Evolutionary conservation across 306 rosid species (phyloP), one percentile per base, ranked within the genome.

Genomic region (Prunus salicina): DNA sequence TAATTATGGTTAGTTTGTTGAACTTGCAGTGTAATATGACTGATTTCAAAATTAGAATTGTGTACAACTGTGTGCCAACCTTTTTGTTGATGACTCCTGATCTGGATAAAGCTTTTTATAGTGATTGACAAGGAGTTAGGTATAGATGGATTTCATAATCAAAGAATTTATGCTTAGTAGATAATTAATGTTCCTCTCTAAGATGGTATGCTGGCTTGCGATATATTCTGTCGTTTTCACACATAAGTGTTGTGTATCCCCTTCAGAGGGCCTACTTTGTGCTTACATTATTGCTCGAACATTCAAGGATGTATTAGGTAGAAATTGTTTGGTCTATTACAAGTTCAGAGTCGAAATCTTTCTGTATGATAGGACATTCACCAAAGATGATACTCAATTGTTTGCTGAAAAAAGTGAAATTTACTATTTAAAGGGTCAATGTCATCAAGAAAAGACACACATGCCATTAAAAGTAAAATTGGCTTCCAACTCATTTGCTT

Each of bases 261-360:
- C 76, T 71, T 78, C 46, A 20, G n/a, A 65, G 41, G 76, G 56
- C 51, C 43, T 47, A 12, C n/a, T 15, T 62, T 76, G 28, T 25
- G 50, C 61, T 24, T 15, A 15, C 30, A 24, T n/a, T 65, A 32
- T 63, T 52, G 68, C 20, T 4, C 45, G 20, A 64, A 28, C 53
- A 25, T 50, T 75, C 67, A 25, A 12, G n/a, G 22, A 49, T 25
- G 25, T 76, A 61, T 72, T 34, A 50, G 76, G 53, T 67, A 64
- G 68, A 53, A 38, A 34, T 50, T 73, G 15, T 45, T 57, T 83
- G 53, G 51, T 24, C 75, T 32, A 73, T 79, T 34, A 72, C 77
- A 84, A 50, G 70, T 76, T 47, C 57, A 6, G 47, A 56, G 11
- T 73, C 12, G 32, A 69, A 66, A 38, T 43, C 28, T 7, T 67